phyloP scores from a whole-genome alignment of 768 basidiomycete species.

The Mycena metata region DNA sequence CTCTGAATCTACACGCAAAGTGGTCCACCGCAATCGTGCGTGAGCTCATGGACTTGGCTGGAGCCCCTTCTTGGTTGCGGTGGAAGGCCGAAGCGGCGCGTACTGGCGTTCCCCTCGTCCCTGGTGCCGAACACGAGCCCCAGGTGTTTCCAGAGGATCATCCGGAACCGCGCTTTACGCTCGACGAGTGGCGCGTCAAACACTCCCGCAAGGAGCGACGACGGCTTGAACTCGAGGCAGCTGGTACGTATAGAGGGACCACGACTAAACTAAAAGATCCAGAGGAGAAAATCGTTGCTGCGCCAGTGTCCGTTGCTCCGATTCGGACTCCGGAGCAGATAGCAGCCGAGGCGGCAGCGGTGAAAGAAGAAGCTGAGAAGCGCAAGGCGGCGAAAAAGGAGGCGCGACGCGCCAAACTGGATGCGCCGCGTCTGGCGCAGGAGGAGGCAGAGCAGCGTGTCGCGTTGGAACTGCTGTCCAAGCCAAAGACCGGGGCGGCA shows the following conservation, averaged over 20 bases:
- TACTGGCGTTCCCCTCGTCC: constrained; percentile 26
- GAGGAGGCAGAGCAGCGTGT: constrained; percentile 35
- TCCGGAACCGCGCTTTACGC: constrained; percentile 23
- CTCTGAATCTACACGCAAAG: constrained; percentile 72
- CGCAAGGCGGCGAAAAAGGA: constrained; percentile 32
- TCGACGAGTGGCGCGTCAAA: constrained; percentile 28
- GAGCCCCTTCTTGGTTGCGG: constrained; percentile 42
- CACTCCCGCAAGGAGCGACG: constrained; percentile 21
- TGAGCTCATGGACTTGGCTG: constrained; percentile 79
- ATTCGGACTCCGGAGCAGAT: background rate
- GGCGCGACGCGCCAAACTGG: constrained; percentile 27
- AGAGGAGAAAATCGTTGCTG: background rate
- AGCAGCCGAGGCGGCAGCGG: background rate
- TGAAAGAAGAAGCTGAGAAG: constrained; percentile 21
- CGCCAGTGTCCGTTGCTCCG: background rate
- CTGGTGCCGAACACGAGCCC: constrained; percentile 29
- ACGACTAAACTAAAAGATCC: background rate
- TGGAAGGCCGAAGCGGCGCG: constrained; percentile 35
- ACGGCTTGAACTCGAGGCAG: background rate
- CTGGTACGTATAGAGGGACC: too few relatives aligned
- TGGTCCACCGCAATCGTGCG: constrained; percentile 76
- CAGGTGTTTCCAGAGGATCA: background rate
- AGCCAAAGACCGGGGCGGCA: constrained; percentile 34
- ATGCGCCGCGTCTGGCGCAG: constrained; percentile 33
- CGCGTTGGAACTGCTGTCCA: constrained; percentile 29